Base-by-base conservation (phyloP, 2,329 filamentous ascomycete species). In the Verruconis gallopava region DNA sequence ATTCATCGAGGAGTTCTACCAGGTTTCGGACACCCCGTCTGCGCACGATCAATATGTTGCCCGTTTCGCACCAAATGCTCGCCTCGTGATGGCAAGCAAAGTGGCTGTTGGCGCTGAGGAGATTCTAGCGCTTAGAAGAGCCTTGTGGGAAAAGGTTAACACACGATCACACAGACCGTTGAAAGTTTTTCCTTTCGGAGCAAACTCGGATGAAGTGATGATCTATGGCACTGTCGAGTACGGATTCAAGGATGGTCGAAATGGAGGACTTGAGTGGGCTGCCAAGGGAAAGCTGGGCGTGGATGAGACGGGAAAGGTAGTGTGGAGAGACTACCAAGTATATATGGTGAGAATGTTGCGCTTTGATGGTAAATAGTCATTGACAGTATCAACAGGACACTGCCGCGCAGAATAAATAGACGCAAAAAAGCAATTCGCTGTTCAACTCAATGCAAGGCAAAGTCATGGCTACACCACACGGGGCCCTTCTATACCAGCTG, bases 301-400 rank as follows among this genome's bases (percentile, higher is more conserved):
- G 35, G 65, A 69, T 36, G n/a, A n/a, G n/a, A n/a, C n/a, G n/a
- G 73, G 68, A 3, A 65, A 64, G 48, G 68, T 75, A 52, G 72
- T 64, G 55, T 63, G 72, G 60, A 56, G 62, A 21, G 69, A 66
- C 47, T 73, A 74, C 53, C 69, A 73, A 52, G 68, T 73, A 4
- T 73, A 72, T 50, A 46, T 73, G 49, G 69, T 71, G 46, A 58
- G 66, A 59, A 17, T 13, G n/a, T n/a, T n/a, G n/a, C 6, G 9
- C 34, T 9, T 36, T 36, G 9, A 30, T 30, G 25, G n/a, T 9
- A 30, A 30, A n/a, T 9, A 30, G 25, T 30, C 25, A 9, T 9
- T 9, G 25, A 30, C n/a, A 30, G 6, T 30, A 9, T 30, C 25
- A 9, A 30, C 25, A 30, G 25, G 25, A 30, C 25, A 30, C 25